These are phyloP conservation scores for Phytophthora sojae DNA, from an alignment of 352 stramenopile species.

Conservation along the genomic window DNA sequence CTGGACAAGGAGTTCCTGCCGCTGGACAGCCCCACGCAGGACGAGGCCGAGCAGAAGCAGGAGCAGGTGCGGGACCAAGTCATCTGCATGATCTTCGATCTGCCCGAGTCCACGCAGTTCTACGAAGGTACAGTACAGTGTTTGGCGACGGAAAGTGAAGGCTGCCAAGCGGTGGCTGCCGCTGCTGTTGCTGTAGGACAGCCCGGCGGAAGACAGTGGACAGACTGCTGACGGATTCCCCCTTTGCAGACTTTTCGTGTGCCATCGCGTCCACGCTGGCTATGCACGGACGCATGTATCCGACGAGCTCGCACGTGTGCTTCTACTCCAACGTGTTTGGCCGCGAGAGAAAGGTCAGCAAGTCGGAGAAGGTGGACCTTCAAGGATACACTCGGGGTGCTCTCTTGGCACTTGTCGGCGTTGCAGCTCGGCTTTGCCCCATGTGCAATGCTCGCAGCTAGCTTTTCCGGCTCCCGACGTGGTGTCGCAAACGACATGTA, in stretches of 20 bases:
- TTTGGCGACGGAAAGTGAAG: slow-evolving; percentile 1
- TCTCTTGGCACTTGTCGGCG: slow-evolving; percentile 19
- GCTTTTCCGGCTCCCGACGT: slow-evolving; percentile 28
- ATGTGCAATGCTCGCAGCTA: slow-evolving; percentile 22
- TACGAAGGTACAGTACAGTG: slow-evolving; percentile 62
- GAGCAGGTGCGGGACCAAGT: slow-evolving; percentile 80
- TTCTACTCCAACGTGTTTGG: slow-evolving; percentile 92
- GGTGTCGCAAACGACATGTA: slow-evolving; percentile 29
- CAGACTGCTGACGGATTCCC: slow-evolving; percentile 13
- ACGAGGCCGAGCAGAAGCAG: slow-evolving; percentile 44
- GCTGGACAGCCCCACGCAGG: slow-evolving; percentile 28
- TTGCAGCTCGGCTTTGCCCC: slow-evolving; percentile 26
- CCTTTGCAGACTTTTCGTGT: slow-evolving; percentile 79
- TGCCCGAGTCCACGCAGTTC: slow-evolving; percentile 76
- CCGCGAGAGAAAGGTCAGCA: slow-evolving; percentile 79
- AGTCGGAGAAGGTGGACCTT: slow-evolving; percentile 34
- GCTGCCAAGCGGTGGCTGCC: background rate
- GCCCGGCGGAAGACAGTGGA: slow-evolving; percentile 3
- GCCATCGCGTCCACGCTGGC: slow-evolving; percentile 78
- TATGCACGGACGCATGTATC: slow-evolving; percentile 92
- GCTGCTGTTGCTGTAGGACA: slow-evolving; percentile 1
- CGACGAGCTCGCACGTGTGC: slow-evolving; percentile 80
- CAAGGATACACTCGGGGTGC: slow-evolving; percentile 35
- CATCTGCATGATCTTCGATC: slow-evolving; percentile 89
- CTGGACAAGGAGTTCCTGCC: slow-evolving; percentile 60